These are phyloP conservation scores for Rosellinia necatrix DNA, from an alignment of 2,329 filamentous ascomycete genomes.

Conservation along the genomic window DNA sequence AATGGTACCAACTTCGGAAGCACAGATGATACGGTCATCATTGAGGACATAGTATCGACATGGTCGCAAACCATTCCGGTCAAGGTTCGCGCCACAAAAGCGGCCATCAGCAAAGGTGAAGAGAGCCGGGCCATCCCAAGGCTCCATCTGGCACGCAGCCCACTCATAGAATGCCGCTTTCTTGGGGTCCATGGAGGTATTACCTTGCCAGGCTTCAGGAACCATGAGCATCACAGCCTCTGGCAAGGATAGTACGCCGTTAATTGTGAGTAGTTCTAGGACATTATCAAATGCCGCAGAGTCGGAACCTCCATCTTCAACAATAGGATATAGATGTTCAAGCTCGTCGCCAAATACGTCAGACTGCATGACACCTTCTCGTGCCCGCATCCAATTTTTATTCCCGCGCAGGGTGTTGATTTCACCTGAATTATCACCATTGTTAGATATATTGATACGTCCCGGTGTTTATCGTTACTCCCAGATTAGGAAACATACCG, in stretches of 20 bases:
- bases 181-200: conserved; percentile 86
- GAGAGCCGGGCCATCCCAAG: conserved; percentile 94
- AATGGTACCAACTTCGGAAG: conserved; percentile 94
- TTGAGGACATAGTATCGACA: conserved; percentile 98
- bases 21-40: conserved; percentile 95
- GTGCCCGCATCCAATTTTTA: conserved; percentile 99
- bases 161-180: conserved; percentile 99
- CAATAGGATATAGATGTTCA: conserved; percentile 87
- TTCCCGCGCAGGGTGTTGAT: conserved; percentile 97
- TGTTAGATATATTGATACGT: conserved; percentile 10
- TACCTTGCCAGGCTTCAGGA: conserved; percentile 96
- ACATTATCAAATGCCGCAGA: conserved; percentile 98
- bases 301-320: conserved; percentile 95
- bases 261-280: conserved; percentile 89
- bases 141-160: conserved; percentile 98
- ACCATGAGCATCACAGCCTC: conserved; percentile 99
- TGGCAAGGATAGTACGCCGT: conserved; percentile 90
- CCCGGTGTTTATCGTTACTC: conserved; percentile 4
- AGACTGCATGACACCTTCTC: conserved; percentile 93
- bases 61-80: conserved; percentile 91
- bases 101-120: conserved; percentile 97
- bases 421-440: conserved; percentile 59
- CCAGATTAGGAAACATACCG: conserved; percentile 53
- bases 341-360: conserved; percentile 91
- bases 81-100: conserved; percentile 95